phyloP scores from a whole-genome alignment of 2,329 filamentous ascomycete genomes.

The Harringtonia lauricola region DNA sequence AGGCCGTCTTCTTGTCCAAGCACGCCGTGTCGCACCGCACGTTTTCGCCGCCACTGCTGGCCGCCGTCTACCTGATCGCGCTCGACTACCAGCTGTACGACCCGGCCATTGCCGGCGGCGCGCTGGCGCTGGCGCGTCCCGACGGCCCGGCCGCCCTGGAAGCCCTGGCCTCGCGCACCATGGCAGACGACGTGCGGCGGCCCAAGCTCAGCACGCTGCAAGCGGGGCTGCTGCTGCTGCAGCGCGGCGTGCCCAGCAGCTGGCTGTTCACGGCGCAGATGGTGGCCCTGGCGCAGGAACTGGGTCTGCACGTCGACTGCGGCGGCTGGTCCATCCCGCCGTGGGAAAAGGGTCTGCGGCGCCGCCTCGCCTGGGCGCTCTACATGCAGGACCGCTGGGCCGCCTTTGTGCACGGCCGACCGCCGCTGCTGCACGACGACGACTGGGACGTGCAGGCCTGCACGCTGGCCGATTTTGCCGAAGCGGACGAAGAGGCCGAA shows the following conservation, averaged over 20 bases:
- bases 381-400: conserved; percentile 93
- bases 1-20: conserved; percentile 67
- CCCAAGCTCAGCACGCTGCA: conserved; percentile 76
- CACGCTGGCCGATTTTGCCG: no score
- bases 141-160: no score
- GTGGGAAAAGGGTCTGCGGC: conserved; percentile 79
- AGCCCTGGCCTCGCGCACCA: conserved; percentile 33
- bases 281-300: conserved; percentile 76
- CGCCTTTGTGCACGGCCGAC: conserved; percentile 61
- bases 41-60: conserved; percentile 66
- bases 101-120: conserved; percentile 56
- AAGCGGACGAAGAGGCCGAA: no score
- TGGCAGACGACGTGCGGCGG: conserved; percentile 67
- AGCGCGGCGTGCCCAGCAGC: conserved; percentile 62
- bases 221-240: conserved; percentile 63
- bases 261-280: conserved; percentile 81
- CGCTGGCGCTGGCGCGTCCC: conserved; percentile 58
- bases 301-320: conserved; percentile 83
- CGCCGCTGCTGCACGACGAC: conserved; percentile 23
- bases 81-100: conserved; percentile 66
- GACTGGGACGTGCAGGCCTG: no score
- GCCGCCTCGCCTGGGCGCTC: conserved; percentile 78
- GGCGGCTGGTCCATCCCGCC: conserved; percentile 74
- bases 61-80: conserved; percentile 74
- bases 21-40: conserved; percentile 62